Evolutionary conservation across 2,329 filamentous ascomycete species (phyloP), one percentile per base, ranked within the genome.

Genomic region (Aspergillus phoenicis): DNA sequence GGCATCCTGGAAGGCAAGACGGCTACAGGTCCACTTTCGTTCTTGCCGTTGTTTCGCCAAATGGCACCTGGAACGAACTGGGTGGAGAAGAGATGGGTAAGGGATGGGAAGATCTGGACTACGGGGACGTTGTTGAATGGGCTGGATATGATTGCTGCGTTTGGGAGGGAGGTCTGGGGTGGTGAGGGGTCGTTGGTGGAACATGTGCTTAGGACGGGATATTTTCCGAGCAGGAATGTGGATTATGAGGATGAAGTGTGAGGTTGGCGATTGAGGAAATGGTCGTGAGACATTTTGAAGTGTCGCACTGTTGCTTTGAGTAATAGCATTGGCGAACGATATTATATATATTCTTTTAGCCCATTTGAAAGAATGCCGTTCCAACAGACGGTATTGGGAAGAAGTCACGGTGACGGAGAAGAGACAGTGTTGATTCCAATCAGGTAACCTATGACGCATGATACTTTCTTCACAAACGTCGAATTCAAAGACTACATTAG

Each of bases 21-120:
- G 8, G 53, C 53, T 7, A 56, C 53, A 6, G 53, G 24, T 8
- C 39, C 53, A 5, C n/a, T 26, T 3, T 33, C 17, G 5, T 15
- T 47, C n/a, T 4, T 47, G 8, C 41, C 53, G 1, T 20, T 13
- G 39, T 33, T 56, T 26, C 36, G 47, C 7, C 17, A 58, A 22
- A 41, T 41, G 5, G 22, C 47, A 2, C 56, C 56, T 0, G 36
- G 47, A 0, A 41, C 33, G 0, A 52, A 30, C 22, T 58, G 56
- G 56, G 56, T 58, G 5, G 48, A 58, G n/a, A 58, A 58, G 56
- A 33, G 56, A 22, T 58, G 48, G 33, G 56, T 52, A 8, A 10
- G 15, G 4, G 56, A 58, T 52, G 47, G n/a, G 1, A 58, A 58
- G 24, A 33, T 58, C 22, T 58, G 56, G 56, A 58, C 47, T n/a